Base-by-base conservation (phyloP, 208 protist genomes). In the Novymonas esmeraldas region DNA sequence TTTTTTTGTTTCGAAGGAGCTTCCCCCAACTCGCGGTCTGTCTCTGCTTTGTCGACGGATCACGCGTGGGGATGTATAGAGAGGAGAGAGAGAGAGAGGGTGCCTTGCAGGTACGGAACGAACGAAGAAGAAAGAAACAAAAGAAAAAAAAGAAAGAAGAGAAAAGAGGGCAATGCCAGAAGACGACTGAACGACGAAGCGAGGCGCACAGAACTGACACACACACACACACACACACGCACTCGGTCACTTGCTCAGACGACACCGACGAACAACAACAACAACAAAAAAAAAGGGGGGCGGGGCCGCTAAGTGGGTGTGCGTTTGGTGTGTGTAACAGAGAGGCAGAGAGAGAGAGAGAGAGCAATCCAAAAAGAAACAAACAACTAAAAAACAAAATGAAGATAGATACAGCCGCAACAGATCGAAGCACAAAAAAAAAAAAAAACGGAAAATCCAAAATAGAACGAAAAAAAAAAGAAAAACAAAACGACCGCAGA, bases 131-230 rank as follows among this genome's bases (percentile, higher is more conserved):
- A 48, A 3, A 48, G 10, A 13, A 48, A 24, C 22, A 54, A 54
- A 54, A 31, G 26, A 20, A 54, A 54, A 26, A 28, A 28, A 54
- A 66, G n/a, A 57, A 66, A 56, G 26, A 41, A 55, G 16, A 16
- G 44, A 65, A 6, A 26, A 48, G 0, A 34, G 6, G 28, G 10
- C 20, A 44, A 34, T 13, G 22, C 26, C 28, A 36, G 31, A 29
- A 22, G 6, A 26, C 10, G 7, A 2, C 58, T 34, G 31, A 49
- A 41, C 0, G 49, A 50, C 24, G 49, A 20, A 38, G 24, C 6
- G 42, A 38, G 44, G 33, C n/a, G n/a, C n/a, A n/a, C n/a, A n/a
- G n/a, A n/a, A n/a, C n/a, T n/a, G n/a, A n/a, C n/a, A n/a, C n/a
- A n/a, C n/a, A n/a, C n/a, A n/a, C n/a, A n/a, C n/a, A n/a, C n/a